Conservation (phyloP, 805 yeast genomes). For the Jamesozyma spencerorum region DNA sequence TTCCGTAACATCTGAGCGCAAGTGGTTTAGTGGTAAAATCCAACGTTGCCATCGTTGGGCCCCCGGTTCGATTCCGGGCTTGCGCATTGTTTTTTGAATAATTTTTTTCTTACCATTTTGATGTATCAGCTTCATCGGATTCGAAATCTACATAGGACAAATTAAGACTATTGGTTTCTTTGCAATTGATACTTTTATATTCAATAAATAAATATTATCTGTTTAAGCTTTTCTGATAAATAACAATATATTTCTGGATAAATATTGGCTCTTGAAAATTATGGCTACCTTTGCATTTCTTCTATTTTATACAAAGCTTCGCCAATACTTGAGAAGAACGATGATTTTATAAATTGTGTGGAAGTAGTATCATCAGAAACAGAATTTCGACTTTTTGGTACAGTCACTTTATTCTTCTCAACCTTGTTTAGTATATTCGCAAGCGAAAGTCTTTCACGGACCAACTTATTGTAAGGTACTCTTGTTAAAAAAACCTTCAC, state of each 20-base stretch:
- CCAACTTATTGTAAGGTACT: slow-evolving; percentile 38
- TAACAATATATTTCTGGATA: neutral
- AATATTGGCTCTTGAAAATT: neutral
- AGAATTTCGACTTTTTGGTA: neutral
- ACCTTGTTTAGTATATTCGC: slow-evolving; percentile 42
- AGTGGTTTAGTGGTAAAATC: slow-evolving; percentile 1
- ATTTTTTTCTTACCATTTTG: too few relatives aligned
- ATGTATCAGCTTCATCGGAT: too few relatives aligned
- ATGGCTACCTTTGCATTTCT: neutral
- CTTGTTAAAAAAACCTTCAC: slow-evolving; percentile 54
- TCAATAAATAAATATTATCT: neutral
- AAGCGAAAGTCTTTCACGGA: slow-evolving; percentile 41
- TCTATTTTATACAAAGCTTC: slow-evolving; percentile 11
- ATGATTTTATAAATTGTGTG: slow-evolving; percentile 1
- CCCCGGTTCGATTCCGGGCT: slow-evolving; percentile 1
- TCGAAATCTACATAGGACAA: too few relatives aligned
- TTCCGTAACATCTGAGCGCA: too few relatives aligned
- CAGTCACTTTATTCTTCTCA: slow-evolving; percentile 1
- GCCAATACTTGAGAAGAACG: slow-evolving; percentile 11
- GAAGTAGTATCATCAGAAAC: neutral
- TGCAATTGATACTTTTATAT: neutral
- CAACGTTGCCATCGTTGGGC: slow-evolving; percentile 1
- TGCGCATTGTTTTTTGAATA: neutral
- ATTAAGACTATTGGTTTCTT: too few relatives aligned
- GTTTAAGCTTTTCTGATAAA: neutral